Conservation (phyloP, 1,284 basidiomycete genomes). For the Sphagnurus paluster region DNA sequence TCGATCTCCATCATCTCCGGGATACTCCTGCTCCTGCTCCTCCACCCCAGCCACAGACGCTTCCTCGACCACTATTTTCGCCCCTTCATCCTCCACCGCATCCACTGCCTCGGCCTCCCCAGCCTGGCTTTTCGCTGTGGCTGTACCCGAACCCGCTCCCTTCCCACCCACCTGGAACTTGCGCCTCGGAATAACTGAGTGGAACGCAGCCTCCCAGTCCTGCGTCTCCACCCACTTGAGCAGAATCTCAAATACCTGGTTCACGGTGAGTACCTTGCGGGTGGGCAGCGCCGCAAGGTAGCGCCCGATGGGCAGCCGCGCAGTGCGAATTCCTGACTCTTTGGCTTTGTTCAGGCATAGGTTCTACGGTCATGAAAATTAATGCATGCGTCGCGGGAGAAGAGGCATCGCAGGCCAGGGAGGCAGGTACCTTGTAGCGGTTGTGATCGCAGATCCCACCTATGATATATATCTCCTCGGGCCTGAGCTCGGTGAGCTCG, state of each 20-base stretch:
- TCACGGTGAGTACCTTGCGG: conserved; percentile 96
- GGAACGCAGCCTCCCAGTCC: conserved; percentile 84
- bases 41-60: neutral
- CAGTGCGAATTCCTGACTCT: conserved; percentile 74
- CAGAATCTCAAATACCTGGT: conserved; percentile 95
- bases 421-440: conserved; percentile 81
- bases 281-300: conserved; percentile 83
- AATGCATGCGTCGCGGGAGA: conserved; percentile 16
- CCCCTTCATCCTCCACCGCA: neutral
- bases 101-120: conserved; percentile 1
- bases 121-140: conserved; percentile 5
- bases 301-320: conserved; percentile 90
- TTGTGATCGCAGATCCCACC: conserved; percentile 98
- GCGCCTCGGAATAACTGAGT: conserved; percentile 84
- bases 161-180: conserved; percentile 66
- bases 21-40: conserved; percentile 7
- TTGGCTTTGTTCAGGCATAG: conserved; percentile 89
- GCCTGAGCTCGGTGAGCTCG: conserved; percentile 77
- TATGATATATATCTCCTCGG: conserved; percentile 91
- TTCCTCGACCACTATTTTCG: no score
- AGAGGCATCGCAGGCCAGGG: conserved; percentile 17
- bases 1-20: conserved; percentile 4
- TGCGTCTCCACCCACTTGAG: conserved; percentile 83
- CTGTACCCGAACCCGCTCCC: conserved; percentile 13
- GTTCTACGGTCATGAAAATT: conserved; percentile 62